Evolutionary conservation across 768 basidiomycete genomes (phyloP), one percentile per base, ranked within the genome.

Genomic region (Hygrophoropsis aurantiaca): DNA sequence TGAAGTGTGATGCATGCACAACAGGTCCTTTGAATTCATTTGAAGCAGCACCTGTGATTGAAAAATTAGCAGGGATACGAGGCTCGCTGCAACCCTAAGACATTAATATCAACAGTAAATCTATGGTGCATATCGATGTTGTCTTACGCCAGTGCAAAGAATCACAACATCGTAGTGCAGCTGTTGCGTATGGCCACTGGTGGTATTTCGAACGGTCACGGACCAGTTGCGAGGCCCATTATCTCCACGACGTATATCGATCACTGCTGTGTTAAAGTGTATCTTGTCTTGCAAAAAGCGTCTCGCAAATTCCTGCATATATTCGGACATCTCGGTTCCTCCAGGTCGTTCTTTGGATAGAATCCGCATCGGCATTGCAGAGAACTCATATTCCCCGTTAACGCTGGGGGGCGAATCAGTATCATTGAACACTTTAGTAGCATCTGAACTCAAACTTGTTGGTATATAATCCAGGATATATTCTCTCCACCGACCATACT

Each of bases 341-440:
- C 68, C 65, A 10, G 84, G 69, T 2, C 78, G 74, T 4, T 74
- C 75, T 0, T 74, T 75, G 1, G 64, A 73, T 35, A 61, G 49
- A 4, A 63, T 59, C 0, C 74, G 73, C 84, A 84, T 84, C 2
- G 68, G 57, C 32, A 82, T 50, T 0, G 76, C 55, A 5, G 83
- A 83, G 61, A 85, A 84, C 10, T 71, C 57, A 50, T 75, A 84
- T 52, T 87, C 81, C 3, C 82, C 83, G 55, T 83, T 75, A 1
- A 86, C 81, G 54, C 84, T 85, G 45, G 19, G 43, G 18, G 18
- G 27, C 13, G 6, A 13, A 30, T 24, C 18, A 20, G 3, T 20
- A 7, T 18, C 11, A 10, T 11, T 18, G 6, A 13, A 23, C 16
- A 8, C 4, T 30, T 30, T 30, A 30, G 23, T 5, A 6, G 9